phyloP scores from a whole-genome alignment of 1,284 basidiomycete genomes.

The Apiotrichum siamense region DNA sequence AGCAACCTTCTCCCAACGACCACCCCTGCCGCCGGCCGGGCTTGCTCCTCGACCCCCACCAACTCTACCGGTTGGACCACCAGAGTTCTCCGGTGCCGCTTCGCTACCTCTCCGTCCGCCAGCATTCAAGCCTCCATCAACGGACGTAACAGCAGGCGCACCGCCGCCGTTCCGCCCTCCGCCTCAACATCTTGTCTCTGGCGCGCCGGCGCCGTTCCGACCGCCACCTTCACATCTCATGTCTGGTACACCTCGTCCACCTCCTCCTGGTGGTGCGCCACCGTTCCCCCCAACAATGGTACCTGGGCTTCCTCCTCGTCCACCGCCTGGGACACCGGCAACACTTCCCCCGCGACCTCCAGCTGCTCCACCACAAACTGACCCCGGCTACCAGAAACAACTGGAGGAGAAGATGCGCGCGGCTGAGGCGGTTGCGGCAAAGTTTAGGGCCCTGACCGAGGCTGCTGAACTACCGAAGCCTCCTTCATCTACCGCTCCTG shows the following conservation, averaged over 20 bases:
- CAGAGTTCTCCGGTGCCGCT: background rate
- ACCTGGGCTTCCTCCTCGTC: background rate
- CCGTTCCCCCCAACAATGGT: background rate
- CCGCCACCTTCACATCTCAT: slow-evolving; percentile 9
- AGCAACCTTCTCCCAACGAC: slow-evolving; percentile 20
- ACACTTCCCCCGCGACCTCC: background rate
- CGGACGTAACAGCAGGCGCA: background rate
- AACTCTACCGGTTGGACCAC: slow-evolving; percentile 2
- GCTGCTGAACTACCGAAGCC: background rate
- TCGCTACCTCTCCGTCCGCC: background rate
- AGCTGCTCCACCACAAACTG: background rate
- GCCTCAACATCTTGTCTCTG: slow-evolving; percentile 2
- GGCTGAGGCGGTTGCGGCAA: slow-evolving; percentile 67
- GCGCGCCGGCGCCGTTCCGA: slow-evolving; percentile 8
- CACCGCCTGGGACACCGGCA: background rate
- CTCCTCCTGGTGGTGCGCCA: background rate
- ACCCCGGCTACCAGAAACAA: slow-evolving; percentile 6
- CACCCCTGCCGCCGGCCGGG: background rate
- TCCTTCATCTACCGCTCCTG: background rate
- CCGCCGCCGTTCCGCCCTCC: slow-evolving; percentile 11
- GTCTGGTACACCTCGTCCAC: background rate
- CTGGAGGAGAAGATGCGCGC: slow-evolving; percentile 59
- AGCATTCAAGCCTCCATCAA: slow-evolving; percentile 6
- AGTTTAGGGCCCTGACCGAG: slow-evolving; percentile 24
- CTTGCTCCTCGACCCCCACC: background rate